Conservation (phyloP, 2,329 filamentous ascomycete genomes). For the Diaporthe destruens region DNA sequence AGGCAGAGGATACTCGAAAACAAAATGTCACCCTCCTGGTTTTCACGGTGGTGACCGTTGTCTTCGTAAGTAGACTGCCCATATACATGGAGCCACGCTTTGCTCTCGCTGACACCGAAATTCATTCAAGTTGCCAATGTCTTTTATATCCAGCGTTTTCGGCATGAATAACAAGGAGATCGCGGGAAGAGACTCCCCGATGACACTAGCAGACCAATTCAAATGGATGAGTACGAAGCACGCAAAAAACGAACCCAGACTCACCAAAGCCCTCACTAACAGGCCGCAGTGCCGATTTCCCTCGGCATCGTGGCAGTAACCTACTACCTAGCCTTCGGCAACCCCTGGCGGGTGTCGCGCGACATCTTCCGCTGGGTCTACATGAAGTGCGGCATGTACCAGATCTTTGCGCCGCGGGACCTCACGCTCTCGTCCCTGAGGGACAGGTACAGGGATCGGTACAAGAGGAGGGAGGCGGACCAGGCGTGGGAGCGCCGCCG, state of each 20-base stretch:
- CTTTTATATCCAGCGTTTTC: conserved; percentile 55
- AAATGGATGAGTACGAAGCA: conserved; percentile 39
- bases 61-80: conserved; percentile 54
- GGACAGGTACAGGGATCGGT: conserved; percentile 16
- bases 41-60: conserved; percentile 61
- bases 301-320: conserved; percentile 40
- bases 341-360: conserved; percentile 34
- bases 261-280: not conserved
- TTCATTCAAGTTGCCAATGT: conserved; percentile 50
- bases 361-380: conserved; percentile 39
- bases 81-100: too few species aligned
- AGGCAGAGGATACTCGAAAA: conserved; percentile 55
- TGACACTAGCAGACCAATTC: conserved; percentile 40
- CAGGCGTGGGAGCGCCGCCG: conserved; percentile 38
- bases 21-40: conserved; percentile 60
- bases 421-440: conserved; percentile 14
- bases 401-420: conserved; percentile 35
- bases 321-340: conserved; percentile 41
- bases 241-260: not conserved
- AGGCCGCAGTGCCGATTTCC: conserved; percentile 26
- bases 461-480: conserved; percentile 33
- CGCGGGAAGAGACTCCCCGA: conserved; percentile 33
- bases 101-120: not conserved
- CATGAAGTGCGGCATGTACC: conserved; percentile 41
- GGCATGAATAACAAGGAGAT: conserved; percentile 54